phyloP scores from a whole-genome alignment of 108 stramenopile species.

The Mediolabrus comicus region DNA sequence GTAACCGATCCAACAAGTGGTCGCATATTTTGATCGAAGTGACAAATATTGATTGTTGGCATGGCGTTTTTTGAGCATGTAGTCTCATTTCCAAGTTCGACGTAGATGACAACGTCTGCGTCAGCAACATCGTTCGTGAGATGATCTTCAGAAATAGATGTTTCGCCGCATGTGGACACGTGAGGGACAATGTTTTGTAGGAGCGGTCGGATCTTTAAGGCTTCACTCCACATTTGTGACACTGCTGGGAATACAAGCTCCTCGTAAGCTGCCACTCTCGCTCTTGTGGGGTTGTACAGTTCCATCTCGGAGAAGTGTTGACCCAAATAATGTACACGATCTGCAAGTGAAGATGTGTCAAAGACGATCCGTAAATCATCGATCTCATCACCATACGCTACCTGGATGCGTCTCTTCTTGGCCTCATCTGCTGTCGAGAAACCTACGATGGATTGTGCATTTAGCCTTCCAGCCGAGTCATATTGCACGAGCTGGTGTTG shows the following conservation, averaged over 20 bases:
- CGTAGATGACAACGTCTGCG: slow-evolving; percentile 38
- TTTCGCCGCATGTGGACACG: slow-evolving; percentile 11
- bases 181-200: slow-evolving; percentile 20
- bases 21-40: slow-evolving; percentile 42
- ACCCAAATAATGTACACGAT: slow-evolving; percentile 16
- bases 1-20: slow-evolving; percentile 33
- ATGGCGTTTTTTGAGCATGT: slow-evolving; percentile 14
- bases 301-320: slow-evolving; percentile 23
- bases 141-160: slow-evolving; percentile 18
- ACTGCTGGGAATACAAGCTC: slow-evolving; percentile 36
- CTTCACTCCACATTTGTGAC: slow-evolving; percentile 17
- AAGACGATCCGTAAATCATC: slow-evolving; percentile 19
- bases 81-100: slow-evolving; percentile 12
- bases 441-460: neutral
- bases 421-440: slow-evolving; percentile 26
- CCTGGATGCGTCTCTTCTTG: slow-evolving; percentile 15
- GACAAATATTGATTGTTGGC: slow-evolving; percentile 29
- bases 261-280: slow-evolving; percentile 15
- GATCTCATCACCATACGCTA: slow-evolving; percentile 10
- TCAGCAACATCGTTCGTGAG: slow-evolving; percentile 23
- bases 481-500: slow-evolving; percentile 32
- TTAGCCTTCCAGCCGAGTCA: slow-evolving; percentile 4
- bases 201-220: slow-evolving; percentile 11
- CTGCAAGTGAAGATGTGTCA: slow-evolving; percentile 18
- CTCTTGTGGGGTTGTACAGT: slow-evolving; percentile 17